Conservation (phyloP, 208 protist species). For the Polymyxa betae region DNA sequence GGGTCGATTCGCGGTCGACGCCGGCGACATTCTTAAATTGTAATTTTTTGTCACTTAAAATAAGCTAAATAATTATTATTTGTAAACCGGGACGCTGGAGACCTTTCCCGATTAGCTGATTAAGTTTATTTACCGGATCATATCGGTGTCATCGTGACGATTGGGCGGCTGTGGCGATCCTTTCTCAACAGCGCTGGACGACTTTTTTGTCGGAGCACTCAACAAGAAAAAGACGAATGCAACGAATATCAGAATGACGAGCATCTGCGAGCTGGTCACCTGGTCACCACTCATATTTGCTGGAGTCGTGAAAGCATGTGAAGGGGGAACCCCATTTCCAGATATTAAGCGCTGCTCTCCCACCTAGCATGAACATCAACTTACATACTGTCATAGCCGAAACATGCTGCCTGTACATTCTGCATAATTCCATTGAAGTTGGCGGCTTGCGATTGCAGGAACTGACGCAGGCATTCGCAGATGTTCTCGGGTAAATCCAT, state of each 20-base stretch:
- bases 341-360: background rate
- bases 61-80: too few relatives aligned
- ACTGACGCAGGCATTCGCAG: constrained; percentile 47
- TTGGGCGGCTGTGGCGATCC: background rate
- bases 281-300: background rate
- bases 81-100: too few relatives aligned
- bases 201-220: background rate
- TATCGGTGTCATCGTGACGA: background rate
- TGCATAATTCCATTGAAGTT: constrained; percentile 7
- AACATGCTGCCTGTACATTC: background rate
- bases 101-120: too few relatives aligned
- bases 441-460: constrained; percentile 21
- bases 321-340: background rate
- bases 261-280: constrained; percentile 12
- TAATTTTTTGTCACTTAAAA: too few relatives aligned
- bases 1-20: background rate
- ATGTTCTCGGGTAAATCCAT: constrained; percentile 43
- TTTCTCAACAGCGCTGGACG: too few relatives aligned
- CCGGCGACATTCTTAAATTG: background rate
- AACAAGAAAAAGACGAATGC: background rate
- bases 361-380: background rate
- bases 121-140: background rate
- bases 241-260: background rate
- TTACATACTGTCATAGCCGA: background rate
- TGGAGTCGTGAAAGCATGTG: background rate